Evolutionary conservation across 495 filamentous ascomycete genomes (phyloP), one percentile per base, ranked within the genome.

Genomic region (Penicillium atrosanguineum): DNA sequence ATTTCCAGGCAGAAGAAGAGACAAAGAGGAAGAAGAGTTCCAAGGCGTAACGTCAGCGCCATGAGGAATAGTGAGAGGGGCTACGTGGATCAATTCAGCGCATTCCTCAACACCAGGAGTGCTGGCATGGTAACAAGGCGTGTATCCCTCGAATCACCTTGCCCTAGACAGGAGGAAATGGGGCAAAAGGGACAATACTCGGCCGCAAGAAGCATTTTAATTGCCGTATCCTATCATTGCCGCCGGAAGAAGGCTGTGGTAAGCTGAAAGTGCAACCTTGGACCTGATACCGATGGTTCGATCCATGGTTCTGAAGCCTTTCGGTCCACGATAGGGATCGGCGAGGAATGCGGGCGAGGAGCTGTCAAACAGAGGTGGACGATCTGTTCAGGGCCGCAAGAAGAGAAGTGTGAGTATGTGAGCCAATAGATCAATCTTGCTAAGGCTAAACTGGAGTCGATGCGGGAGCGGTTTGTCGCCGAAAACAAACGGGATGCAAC

Each of bases 81-180:
- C 18, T 28, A 44, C 19, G 54, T 61, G 61, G 54, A 56, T 56
- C 37, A 9, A 26, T 38, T 2, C 28, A 31, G 37, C 50, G 57
- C 62, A 65, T 65, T 65, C 62, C 62, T 55, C 26, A 41, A 41
- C 41, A 38, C 48, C 21, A 58, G 54, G 48, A 57, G 57, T 55
- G 48, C 53, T 60, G 62, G 62, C 50, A 65, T 65, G 62, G 59
- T 65, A 62, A 65, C 62, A 65, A 50, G 55, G 53, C 50, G 43
- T 57, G n/a, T 26, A 53, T 51, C 56, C 50, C 53, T 56, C 48
- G 48, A 46, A 41, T 50, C 55, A 56, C 44, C 39, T 23, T 42
- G 14, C 31, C 61, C 50, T 57, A 7, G 19, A 20, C 37, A 19
- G 38, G 38, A 40, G 38, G 1, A 19, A 14, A 40, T 18, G 28